A percentile compares a stretch with the other conserved stretches of the same genome.
Conservation (phyloP, 1,139 yeast species). For the Eremothecium gossypii region DNA sequence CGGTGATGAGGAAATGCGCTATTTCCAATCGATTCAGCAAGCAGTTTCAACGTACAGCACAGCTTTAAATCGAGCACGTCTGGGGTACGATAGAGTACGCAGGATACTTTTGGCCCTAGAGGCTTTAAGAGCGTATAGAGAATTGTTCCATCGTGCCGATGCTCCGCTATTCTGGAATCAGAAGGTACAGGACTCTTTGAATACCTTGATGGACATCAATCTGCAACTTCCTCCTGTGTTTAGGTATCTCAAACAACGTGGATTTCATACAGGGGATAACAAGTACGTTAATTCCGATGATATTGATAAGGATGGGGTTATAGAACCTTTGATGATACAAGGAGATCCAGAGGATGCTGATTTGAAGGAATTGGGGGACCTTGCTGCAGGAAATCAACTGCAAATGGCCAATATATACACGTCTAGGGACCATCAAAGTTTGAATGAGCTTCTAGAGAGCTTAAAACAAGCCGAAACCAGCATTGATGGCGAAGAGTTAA, state of each 20-base stretch:
- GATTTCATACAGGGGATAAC: constrained; percentile 4
- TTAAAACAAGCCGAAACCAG: constrained; percentile 54
- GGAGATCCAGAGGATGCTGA: constrained; percentile 5
- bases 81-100: background rate
- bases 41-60: background rate
- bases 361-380: background rate
- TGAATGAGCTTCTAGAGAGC: constrained; percentile 50
- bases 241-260: constrained; percentile 4
- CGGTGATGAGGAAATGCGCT: background rate
- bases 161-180: constrained; percentile 1
- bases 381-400: constrained; percentile 7
- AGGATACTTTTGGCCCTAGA: background rate
- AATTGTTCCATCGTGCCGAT: background rate
- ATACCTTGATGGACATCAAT: background rate
- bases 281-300: background rate
- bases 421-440: constrained; percentile 39
- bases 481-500: constrained; percentile 44
- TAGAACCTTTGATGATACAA: constrained; percentile 2
- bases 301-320: background rate
- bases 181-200: background rate
- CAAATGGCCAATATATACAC: constrained; percentile 28
- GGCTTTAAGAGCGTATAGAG: background rate
- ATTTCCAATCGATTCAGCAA: constrained; percentile 1
- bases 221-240: constrained; percentile 5
- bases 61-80: background rate